Base-by-base conservation (phyloP, 1,139 yeast genomes). In the Blastobotrys elegans region DNA sequence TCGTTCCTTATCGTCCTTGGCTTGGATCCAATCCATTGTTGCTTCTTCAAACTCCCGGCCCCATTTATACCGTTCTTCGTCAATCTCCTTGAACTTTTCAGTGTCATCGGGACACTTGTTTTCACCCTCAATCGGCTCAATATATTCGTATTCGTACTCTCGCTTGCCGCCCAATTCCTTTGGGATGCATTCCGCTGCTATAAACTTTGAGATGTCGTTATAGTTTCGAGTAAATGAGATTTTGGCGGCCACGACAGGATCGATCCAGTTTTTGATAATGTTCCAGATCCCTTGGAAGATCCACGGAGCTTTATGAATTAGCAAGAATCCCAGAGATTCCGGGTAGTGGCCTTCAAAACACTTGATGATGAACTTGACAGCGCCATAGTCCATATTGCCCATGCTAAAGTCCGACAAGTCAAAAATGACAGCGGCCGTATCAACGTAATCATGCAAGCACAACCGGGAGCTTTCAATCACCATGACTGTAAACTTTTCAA, bases 271-370 rank as follows among this genome's bases (percentile, higher is more conserved):
- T 64, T 83, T 86, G 59, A 88, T 80, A 56, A 87, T 75, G 53
- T 80, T 81, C 96, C 96, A 88, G 54, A 87, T 83, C 29, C 94
- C 86, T 52, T 82, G 77, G 70, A 88, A 88, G 40, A 88, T 75
- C 94, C 95, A 85, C 5, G 96, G 96, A 0, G 96, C 95, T 56
- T 84, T 84, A 68, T 88, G 95, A 53, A 88, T 80, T 59, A 85
- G 72, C 46, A 88, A 67, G 47, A 76, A 76, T 16, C 94, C 94
- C 43, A 88, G 73, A 44, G 84, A 80, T 65, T 88, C 96, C 1
- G 96, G 96, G 63, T 86, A 88, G 63, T 86, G 89, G 0, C 88
- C 88, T 68, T 88, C 95, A 62, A 88, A 85, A 52, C 86, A 79
- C 48, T 77, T 74, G 51, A 85, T 79, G 67, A 88, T 75, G 66